Conservation (phyloP, 2,329 filamentous ascomycete species). For the Cercospora sesami region DNA sequence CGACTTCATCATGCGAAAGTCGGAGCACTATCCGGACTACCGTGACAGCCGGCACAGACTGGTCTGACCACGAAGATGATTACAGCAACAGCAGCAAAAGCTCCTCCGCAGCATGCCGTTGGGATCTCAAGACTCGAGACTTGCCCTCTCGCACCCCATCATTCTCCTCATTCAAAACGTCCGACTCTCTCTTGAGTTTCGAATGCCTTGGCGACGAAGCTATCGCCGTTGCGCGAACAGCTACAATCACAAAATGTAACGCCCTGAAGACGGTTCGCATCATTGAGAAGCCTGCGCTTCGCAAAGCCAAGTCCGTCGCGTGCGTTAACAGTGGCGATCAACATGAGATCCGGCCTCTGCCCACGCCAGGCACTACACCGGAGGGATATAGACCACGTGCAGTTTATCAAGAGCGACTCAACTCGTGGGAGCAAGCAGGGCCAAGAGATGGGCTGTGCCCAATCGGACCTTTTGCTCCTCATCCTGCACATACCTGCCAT, state of each 20-base stretch:
- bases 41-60: background rate
- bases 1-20: conserved; percentile 10
- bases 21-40: conserved; percentile 7
- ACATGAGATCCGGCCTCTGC: background rate
- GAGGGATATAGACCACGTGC: background rate
- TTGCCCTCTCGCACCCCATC: background rate
- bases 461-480: conserved; percentile 12
- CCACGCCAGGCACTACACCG: background rate
- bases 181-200: conserved; percentile 8
- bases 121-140: conserved; percentile 1
- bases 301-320: background rate
- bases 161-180: conserved; percentile 6
- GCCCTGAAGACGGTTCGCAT: conserved; percentile 1
- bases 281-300: conserved; percentile 1
- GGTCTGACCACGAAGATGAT: background rate
- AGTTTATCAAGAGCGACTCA: background rate
- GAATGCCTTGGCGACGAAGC: conserved; percentile 11
- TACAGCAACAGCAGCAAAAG: background rate
- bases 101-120: background rate
- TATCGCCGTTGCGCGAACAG: conserved; percentile 4
- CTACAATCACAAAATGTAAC: conserved; percentile 10
- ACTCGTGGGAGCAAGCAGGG: conserved; percentile 10
- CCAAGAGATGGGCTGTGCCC: conserved; percentile 8
- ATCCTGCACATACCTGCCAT: conserved; percentile 5
- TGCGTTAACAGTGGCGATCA: background rate